Conservation (phyloP, 345 rosid species). For the Laguncularia racemosa region DNA sequence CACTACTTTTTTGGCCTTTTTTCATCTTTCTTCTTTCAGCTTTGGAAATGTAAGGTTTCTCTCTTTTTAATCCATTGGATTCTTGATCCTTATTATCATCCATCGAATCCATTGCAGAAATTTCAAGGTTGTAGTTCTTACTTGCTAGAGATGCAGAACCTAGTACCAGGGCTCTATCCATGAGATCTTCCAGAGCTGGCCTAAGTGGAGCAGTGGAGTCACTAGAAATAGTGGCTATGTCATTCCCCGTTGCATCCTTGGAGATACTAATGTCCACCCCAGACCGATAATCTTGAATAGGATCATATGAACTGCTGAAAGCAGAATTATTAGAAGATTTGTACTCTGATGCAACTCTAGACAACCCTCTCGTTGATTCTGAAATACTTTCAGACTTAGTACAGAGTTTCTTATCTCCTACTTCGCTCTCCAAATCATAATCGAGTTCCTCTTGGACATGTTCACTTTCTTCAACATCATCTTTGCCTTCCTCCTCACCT, state of each 20-base stretch:
- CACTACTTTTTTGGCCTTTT: constrained; percentile 49
- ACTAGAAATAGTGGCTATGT: constrained; percentile 25
- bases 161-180: constrained; percentile 91
- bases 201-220: constrained; percentile 36
- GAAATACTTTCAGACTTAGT: constrained; percentile 7
- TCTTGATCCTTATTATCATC: constrained; percentile 42
- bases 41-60: constrained; percentile 74
- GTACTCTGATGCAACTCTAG: constrained; percentile 5
- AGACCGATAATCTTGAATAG: constrained; percentile 19
- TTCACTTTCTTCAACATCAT: constrained; percentile 54
- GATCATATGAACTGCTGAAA: constrained; percentile 15
- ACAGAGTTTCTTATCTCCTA: constrained; percentile 16
- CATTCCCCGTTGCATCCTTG: constrained; percentile 17
- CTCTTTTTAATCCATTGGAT: constrained; percentile 31
- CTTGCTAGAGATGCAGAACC: constrained; percentile 50
- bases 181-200: constrained; percentile 80
- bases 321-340: constrained; percentile 2
- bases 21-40: constrained; percentile 90
- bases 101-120: constrained; percentile 26
- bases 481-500: constrained; percentile 82
- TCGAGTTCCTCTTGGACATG: constrained; percentile 38
- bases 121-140: constrained; percentile 33
- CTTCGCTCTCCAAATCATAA: constrained; percentile 53
- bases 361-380: constrained; percentile 3
- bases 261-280: constrained; percentile 15